Conservation (phyloP, 164 flowering plant species). For the Cinnamomum micranthum region DNA sequence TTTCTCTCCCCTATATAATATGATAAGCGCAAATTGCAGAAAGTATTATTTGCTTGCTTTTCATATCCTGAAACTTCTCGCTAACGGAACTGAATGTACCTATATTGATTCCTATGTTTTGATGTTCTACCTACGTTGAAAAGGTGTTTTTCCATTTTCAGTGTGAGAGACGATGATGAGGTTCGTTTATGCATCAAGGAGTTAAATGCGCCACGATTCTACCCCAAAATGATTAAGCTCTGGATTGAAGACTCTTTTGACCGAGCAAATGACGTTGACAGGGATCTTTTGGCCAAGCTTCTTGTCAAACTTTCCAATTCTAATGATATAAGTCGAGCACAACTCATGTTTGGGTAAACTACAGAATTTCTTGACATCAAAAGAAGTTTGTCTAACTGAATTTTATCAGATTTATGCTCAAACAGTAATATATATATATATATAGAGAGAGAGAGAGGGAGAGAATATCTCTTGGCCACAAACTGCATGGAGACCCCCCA, state of each 20-base stretch:
- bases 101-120: neutral
- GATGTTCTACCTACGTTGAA: neutral
- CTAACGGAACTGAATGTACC: neutral
- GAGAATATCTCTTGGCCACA: neutral
- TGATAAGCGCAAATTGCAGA: no score
- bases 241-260: slow-evolving; percentile 88
- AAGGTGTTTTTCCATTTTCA: slow-evolving; percentile 27
- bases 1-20: no score
- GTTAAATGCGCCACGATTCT: slow-evolving; percentile 61
- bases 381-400: neutral
- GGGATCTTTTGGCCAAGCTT: slow-evolving; percentile 63
- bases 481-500: neutral
- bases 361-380: neutral
- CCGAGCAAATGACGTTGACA: slow-evolving; percentile 68
- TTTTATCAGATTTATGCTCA: slow-evolving; percentile 13
- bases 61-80: neutral
- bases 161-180: slow-evolving; percentile 78
- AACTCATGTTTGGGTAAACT: slow-evolving; percentile 63
- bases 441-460: no score
- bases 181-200: slow-evolving; percentile 72
- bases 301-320: slow-evolving; percentile 53
- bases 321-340: slow-evolving; percentile 39
- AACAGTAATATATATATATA: neutral
- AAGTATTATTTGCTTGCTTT: neutral
- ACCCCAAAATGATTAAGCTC: slow-evolving; percentile 56